Conservation (phyloP, 495 filamentous ascomycete genomes). For the Daldinia decipiens region DNA sequence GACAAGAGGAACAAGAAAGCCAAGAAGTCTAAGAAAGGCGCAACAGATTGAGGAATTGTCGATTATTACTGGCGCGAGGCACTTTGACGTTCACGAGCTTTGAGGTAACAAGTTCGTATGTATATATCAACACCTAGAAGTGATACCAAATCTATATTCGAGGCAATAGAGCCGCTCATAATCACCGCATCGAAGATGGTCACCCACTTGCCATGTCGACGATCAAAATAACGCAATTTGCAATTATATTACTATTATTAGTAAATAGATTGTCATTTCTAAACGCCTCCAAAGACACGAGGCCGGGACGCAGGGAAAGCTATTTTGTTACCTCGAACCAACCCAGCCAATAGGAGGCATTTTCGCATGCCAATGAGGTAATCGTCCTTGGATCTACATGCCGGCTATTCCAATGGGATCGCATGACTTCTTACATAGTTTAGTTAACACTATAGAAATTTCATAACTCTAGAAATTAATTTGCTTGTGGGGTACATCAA, state of each 20-base stretch:
- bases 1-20: slow-evolving; percentile 68
- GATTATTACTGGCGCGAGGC: slow-evolving; percentile 2
- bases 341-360: background rate
- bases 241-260: too few relatives aligned
- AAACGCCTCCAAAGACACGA: too few relatives aligned
- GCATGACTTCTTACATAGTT: too few relatives aligned
- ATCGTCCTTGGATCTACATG: background rate
- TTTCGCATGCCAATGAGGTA: background rate
- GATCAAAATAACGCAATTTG: too few relatives aligned
- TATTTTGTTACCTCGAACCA: background rate
- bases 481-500: too few relatives aligned
- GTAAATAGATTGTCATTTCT: too few relatives aligned
- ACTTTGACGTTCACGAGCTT: slow-evolving; percentile 11
- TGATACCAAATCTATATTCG: slow-evolving; percentile 29
- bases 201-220: background rate
- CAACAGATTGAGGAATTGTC: background rate
- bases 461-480: too few relatives aligned
- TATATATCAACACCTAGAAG: slow-evolving; percentile 23
- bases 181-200: background rate
- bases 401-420: too few relatives aligned
- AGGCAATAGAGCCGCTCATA: background rate
- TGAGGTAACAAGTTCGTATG: slow-evolving; percentile 6
- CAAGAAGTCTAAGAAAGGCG: slow-evolving; percentile 53
- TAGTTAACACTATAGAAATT: too few relatives aligned
- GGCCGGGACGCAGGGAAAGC: background rate